A percentile compares a stretch with the other conserved stretches of the same genome.
Conservation (phyloP, 371 early-diverging fungal species). For the Dinochytrium kinnereticum region DNA sequence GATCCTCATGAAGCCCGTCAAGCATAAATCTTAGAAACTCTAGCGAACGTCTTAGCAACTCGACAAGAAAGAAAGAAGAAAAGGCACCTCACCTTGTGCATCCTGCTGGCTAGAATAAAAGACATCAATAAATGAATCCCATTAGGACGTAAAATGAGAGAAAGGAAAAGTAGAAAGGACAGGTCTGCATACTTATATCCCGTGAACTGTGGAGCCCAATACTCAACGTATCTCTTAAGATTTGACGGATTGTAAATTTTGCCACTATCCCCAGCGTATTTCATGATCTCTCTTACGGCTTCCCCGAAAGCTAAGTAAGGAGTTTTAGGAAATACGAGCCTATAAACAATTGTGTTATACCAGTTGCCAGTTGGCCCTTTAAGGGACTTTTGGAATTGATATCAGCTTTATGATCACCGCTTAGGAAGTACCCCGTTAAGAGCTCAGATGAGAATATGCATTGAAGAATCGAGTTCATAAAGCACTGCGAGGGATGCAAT, state of each 20-base stretch:
- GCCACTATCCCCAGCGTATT: neutral
- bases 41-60: slow-evolving; percentile 39
- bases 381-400: slow-evolving; percentile 72
- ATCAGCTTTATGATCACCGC: slow-evolving; percentile 68
- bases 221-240: slow-evolving; percentile 45
- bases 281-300: slow-evolving; percentile 26
- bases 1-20: slow-evolving; percentile 61
- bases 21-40: slow-evolving; percentile 62
- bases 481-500: too few species aligned
- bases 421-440: slow-evolving; percentile 74
- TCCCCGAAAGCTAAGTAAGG: slow-evolving; percentile 43
- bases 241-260: slow-evolving; percentile 29
- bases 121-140: too few species aligned
- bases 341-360: too few species aligned
- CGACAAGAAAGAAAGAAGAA: neutral
- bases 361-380: slow-evolving; percentile 41
- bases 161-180: neutral
- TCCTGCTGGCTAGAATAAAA: slow-evolving; percentile 43
- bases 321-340: too few species aligned
- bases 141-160: too few species aligned
- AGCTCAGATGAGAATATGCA: slow-evolving; percentile 83
- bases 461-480: slow-evolving; percentile 96
- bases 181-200: slow-evolving; percentile 38
- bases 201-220: slow-evolving; percentile 44
- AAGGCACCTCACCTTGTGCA: slow-evolving; percentile 28